Base-by-base conservation (phyloP, 2,329 filamentous ascomycete species). In the Colletotrichum cereale region DNA sequence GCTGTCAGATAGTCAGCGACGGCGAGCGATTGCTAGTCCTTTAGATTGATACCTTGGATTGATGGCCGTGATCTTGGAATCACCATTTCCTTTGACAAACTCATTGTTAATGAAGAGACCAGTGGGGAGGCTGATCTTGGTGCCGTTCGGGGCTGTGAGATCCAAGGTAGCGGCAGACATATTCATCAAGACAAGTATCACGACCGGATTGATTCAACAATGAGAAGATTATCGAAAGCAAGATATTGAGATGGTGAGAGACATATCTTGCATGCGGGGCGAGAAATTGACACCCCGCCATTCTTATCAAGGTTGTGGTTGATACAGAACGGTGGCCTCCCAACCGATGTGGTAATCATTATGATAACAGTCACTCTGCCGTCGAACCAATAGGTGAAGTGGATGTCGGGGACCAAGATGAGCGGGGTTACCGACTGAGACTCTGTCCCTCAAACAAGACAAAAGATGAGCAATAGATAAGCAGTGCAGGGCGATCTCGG, bases 31-130 rank as follows among this genome's bases (percentile, higher is more conserved):
- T 48, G 21, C 34, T 18, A 6, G 4, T 21, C 14, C 12, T 4
- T 29, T 16, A 12, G 11, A 16, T 10, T 31, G 80, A 63, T 82
- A 89, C 87, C 87, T 87, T 61, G 90, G 90, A 77, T 91, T 93
- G 76, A 93, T 89, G 26, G 86, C 87, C 10, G 86, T 84, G 64
- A 93, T 87, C 73, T 73, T 89, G 88, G 80, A 90, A 82, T 74
- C 88, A 2, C 72, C 72, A 84, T 64, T 88, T 83, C 79, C 88
- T 88, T 72, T 88, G 58, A 93, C 89, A 79, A 92, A 94, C 77
- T 93, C 90, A 72, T 94, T 93, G 84, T 93, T 92, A 82, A 94
- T 94, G 82, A 93, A 94, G 16, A 94, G 86, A 16, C 92, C 92
- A 14, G 87, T 88, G 12, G 91, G 90, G 79, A 92, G 90, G 38